phyloP scores from a whole-genome alignment of 257 asterid genomes.

The Scutellaria barbata region DNA sequence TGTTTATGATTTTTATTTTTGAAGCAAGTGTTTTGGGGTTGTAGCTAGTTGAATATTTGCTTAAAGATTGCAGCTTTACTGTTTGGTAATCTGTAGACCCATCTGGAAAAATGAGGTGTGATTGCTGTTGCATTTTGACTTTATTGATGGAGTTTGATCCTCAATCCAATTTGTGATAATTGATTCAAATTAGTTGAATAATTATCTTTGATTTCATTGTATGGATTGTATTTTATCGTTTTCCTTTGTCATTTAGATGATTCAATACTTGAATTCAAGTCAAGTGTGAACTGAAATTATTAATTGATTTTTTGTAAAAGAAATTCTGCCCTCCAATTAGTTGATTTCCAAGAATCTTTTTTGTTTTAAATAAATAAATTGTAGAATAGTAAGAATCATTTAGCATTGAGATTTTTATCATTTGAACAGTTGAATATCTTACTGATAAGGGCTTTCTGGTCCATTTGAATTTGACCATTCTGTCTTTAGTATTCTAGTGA shows the following conservation, averaged over 20 bases:
- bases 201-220: not conserved
- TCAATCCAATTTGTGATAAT: not conserved
- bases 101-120: conserved; percentile 29
- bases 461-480: not conserved
- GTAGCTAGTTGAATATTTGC: conserved; percentile 21
- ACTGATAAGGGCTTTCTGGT: not conserved
- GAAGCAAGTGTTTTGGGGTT: conserved; percentile 8
- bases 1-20: not conserved
- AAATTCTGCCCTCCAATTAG: not conserved
- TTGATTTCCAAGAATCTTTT: conserved; percentile 8
- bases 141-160: conserved; percentile 14
- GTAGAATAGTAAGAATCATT: not conserved
- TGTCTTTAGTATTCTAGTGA: conserved; percentile 8
- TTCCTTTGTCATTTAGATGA: conserved; percentile 16
- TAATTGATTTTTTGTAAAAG: not conserved
- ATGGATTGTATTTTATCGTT: not conserved
- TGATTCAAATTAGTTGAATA: not conserved
- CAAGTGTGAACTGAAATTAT: not conserved
- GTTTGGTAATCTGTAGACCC: conserved; percentile 40
- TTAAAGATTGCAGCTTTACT: conserved; percentile 27
- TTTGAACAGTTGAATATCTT: too few relatives aligned
- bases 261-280: not conserved
- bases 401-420: too few relatives aligned
- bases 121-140: conserved; percentile 17
- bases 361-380: not conserved